Percentiles rank a stretch among this genome's conserved stretches.
phyloP scores from a whole-genome alignment of 352 stramenopile genomes.

The Phytophthora capsici region DNA sequence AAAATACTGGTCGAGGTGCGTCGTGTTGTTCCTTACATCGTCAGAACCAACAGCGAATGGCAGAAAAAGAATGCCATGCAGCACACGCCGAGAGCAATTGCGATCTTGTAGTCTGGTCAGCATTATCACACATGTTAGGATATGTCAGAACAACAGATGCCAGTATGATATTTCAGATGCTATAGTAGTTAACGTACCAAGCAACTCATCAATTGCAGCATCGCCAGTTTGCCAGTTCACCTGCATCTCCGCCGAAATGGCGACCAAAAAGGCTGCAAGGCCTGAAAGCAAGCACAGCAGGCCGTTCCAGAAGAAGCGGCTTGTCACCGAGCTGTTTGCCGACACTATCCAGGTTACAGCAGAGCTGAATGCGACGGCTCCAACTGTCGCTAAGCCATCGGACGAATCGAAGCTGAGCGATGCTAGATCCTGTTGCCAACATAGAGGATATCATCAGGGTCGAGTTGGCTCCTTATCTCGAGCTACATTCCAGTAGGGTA shows the following conservation, averaged over 20 bases:
- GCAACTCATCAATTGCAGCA: conserved; percentile 61
- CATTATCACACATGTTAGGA: conserved; percentile 7
- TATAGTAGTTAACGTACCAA: conserved; percentile 49
- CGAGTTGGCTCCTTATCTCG: no score
- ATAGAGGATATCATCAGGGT: no score
- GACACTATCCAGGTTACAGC: conserved; percentile 51
- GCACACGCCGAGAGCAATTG: conserved; percentile 64
- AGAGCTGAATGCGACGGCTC: conserved; percentile 36
- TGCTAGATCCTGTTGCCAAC: conserved; percentile 45
- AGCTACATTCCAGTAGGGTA: background rate
- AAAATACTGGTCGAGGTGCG: background rate
- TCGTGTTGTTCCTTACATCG: conserved; percentile 38
- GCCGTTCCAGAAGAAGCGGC: conserved; percentile 78
- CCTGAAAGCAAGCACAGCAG: conserved; percentile 62
- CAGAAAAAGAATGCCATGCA: conserved; percentile 71
- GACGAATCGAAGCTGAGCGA: conserved; percentile 62
- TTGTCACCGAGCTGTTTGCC: conserved; percentile 46
- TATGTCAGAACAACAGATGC: conserved; percentile 5
- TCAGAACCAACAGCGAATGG: conserved; percentile 66
- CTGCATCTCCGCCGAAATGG: conserved; percentile 59
- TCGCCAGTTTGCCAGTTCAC: conserved; percentile 75
- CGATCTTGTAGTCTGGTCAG: conserved; percentile 84
- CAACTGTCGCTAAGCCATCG: conserved; percentile 58
- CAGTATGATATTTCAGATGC: background rate
- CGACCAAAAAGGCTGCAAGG: conserved; percentile 65